These are phyloP conservation scores for Acer negundo DNA, from an alignment of 345 rosid species.

Conservation along the genomic window DNA sequence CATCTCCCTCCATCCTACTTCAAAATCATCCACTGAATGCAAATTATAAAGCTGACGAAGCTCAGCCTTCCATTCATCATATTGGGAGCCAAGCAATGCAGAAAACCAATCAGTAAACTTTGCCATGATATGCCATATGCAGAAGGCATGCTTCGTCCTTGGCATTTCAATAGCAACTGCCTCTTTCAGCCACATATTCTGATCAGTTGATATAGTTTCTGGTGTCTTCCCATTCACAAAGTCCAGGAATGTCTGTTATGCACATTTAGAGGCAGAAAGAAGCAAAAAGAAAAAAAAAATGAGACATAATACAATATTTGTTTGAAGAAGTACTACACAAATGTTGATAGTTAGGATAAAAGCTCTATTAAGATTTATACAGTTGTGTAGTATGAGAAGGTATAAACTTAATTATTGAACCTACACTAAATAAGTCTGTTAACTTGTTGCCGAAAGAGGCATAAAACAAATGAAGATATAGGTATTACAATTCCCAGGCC, in stretches of 20 bases:
- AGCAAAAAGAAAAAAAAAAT: neutral
- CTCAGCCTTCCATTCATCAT: constrained; percentile 60
- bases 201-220: constrained; percentile 53
- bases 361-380: neutral
- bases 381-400: neutral
- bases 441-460: neutral
- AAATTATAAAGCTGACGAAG: constrained; percentile 48
- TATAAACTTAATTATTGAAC: neutral
- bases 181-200: constrained; percentile 62
- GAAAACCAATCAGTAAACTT: constrained; percentile 69
- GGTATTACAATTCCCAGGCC: neutral
- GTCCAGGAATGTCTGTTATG: constrained; percentile 47
- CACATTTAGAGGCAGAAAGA: neutral
- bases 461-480: neutral
- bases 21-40: constrained; percentile 50
- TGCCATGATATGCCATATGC: constrained; percentile 57
- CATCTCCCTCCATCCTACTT: constrained; percentile 55
- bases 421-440: neutral
- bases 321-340: neutral
- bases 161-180: constrained; percentile 51
- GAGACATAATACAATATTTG: neutral
- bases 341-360: neutral
- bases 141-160: constrained; percentile 54
- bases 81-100: constrained; percentile 46
- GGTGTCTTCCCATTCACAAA: constrained; percentile 69